A percentile compares a stretch with the other conserved stretches of the same genome.
Evolutionary conservation across 305 asterid species (phyloP).

Genomic region (Nicotiana rustica): DNA sequence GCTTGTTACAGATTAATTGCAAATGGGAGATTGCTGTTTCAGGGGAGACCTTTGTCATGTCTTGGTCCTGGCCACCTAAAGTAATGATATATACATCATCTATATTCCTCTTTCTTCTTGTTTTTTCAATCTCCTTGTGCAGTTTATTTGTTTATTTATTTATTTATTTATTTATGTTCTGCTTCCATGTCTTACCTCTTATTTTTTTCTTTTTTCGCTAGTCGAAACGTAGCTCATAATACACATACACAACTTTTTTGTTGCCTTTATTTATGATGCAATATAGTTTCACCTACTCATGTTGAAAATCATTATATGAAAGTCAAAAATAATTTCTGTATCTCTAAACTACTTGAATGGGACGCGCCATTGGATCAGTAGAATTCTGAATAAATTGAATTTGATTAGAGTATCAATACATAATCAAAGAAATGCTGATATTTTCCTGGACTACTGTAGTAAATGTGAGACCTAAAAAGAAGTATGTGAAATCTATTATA

Average conservation of each 20-base stretch:
- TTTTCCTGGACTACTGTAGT: too few species aligned
- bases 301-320: too few species aligned
- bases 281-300: background rate
- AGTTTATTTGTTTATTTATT: background rate
- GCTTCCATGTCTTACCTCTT: background rate
- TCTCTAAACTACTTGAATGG: too few species aligned
- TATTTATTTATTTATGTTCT: background rate
- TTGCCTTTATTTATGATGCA: background rate
- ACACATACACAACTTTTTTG: background rate
- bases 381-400: too few species aligned
- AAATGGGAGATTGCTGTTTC: slow-evolving; percentile 24
- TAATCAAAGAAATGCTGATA: too few species aligned
- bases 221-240: background rate
- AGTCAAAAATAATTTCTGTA: background rate
- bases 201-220: background rate
- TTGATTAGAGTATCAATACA: too few species aligned
- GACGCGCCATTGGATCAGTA: too few species aligned
- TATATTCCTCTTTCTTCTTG: background rate
- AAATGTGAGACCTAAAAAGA: too few species aligned
- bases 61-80: background rate
- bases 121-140: background rate
- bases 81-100: slow-evolving; percentile 2
- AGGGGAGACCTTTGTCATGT: background rate
- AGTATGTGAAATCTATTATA: too few species aligned
- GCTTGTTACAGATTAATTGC: slow-evolving; percentile 7